Conservation (phyloP, 768 basidiomycete genomes). For the Botryobasidium botryosum region DNA sequence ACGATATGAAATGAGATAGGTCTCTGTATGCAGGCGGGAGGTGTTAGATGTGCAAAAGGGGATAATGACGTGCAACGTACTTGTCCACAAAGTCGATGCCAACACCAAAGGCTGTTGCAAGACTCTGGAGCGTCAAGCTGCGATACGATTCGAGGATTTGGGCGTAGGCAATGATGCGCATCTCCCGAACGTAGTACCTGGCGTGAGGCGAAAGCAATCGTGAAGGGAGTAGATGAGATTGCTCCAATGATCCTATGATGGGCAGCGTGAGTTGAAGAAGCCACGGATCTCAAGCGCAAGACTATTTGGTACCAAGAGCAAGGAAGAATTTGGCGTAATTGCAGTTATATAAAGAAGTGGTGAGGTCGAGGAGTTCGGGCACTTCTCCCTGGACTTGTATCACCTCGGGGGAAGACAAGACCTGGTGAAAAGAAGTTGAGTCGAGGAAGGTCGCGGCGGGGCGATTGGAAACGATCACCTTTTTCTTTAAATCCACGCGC, state of each 20-base stretch:
- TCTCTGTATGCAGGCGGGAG: constrained; percentile 34
- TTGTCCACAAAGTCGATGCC: constrained; percentile 72
- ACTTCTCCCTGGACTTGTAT: constrained; percentile 68
- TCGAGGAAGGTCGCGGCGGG: not conserved
- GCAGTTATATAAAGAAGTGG: constrained; percentile 78
- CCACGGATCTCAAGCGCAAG: not conserved
- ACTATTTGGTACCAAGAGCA: constrained; percentile 45
- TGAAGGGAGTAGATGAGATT: constrained; percentile 72
- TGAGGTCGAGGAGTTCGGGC: constrained; percentile 65
- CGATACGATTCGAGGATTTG: constrained; percentile 88
- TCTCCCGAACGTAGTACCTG: constrained; percentile 82
- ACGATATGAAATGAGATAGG: constrained; percentile 80
- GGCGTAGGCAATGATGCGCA: constrained; percentile 85
- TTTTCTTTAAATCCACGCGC: constrained; percentile 80
- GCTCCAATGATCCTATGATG: constrained; percentile 63
- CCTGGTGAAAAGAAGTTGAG: constrained; percentile 26
- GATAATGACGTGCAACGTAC: constrained; percentile 28
- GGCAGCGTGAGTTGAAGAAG: not conserved
- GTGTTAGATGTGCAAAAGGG: constrained; percentile 12
- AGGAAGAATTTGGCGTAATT: constrained; percentile 91
- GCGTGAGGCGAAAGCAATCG: constrained; percentile 74
- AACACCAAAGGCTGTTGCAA: constrained; percentile 80
- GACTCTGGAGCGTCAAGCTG: constrained; percentile 73
- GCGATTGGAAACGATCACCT: constrained; percentile 28
- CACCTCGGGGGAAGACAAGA: constrained; percentile 78